A percentile compares a stretch with the other conserved stretches of the same genome.
Evolutionary conservation across 164 flowering plant species (phyloP).

Genomic region (Aristolochia fimbriata): DNA sequence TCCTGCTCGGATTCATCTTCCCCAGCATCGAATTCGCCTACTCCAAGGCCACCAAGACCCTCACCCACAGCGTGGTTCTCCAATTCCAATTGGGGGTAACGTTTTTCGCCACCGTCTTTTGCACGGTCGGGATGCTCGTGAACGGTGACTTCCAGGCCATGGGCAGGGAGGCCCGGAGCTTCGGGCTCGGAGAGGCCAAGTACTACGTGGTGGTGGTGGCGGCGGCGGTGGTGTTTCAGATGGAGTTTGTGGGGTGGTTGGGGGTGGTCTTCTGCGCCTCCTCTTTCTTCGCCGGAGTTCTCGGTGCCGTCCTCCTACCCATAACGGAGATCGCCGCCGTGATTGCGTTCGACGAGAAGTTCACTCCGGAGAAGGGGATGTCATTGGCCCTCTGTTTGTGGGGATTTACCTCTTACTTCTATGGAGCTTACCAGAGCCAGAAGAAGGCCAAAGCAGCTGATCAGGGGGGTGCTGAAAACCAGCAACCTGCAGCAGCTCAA

Average conservation of each 20-base stretch:
- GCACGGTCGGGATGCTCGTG: constrained; percentile 16
- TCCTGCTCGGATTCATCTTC: constrained; percentile 13
- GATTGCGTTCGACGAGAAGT: constrained; percentile 11
- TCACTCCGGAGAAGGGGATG: constrained; percentile 15
- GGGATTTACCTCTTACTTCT: constrained; percentile 18
- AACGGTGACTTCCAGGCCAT: constrained; percentile 34
- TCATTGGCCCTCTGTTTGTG: constrained; percentile 13
- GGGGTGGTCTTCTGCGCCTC: constrained; percentile 43
- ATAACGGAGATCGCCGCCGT: constrained; percentile 34
- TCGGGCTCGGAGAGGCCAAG: constrained; percentile 28
- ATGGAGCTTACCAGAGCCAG: not conserved
- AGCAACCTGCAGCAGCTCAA: not conserved
- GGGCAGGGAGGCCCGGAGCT: constrained; percentile 36
- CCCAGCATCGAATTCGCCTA: constrained; percentile 12
- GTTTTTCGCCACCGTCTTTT: constrained; percentile 13
- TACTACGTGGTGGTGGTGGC: constrained; percentile 31
- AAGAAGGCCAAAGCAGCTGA: not conserved
- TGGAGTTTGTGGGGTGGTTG: constrained; percentile 33
- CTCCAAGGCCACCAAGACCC: constrained; percentile 5
- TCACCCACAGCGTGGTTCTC: constrained; percentile 18
- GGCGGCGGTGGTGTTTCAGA: constrained; percentile 32
- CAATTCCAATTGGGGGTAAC: constrained; percentile 13
- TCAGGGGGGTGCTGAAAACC: not conserved
- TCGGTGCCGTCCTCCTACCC: constrained; percentile 32
- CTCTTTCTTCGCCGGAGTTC: constrained; percentile 38